These are phyloP conservation scores for Saturnispora zaruensis DNA, from an alignment of 805 yeast species.

Conservation along the genomic window DNA sequence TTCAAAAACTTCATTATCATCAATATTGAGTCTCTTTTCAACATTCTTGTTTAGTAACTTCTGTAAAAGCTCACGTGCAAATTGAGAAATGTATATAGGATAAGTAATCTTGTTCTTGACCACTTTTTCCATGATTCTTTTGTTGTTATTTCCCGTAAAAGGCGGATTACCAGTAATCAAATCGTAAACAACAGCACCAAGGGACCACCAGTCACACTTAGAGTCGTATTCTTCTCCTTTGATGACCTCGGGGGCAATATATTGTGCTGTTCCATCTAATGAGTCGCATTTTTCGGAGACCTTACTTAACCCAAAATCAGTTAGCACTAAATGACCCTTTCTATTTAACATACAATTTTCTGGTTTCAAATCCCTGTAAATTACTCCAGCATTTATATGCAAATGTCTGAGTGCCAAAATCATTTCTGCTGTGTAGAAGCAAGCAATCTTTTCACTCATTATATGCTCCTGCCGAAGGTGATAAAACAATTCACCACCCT, in stretches of 20 bases:
- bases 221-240: constrained; percentile 70
- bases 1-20: constrained; percentile 36
- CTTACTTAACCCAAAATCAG: constrained; percentile 78
- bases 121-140: constrained; percentile 67
- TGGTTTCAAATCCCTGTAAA: constrained; percentile 82
- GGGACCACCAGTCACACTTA: constrained; percentile 86
- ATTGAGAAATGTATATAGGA: constrained; percentile 71
- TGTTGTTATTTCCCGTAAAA: constrained; percentile 74
- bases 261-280: constrained; percentile 70
- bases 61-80: constrained; percentile 67
- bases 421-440: constrained; percentile 75
- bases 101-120: constrained; percentile 54
- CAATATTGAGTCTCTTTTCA: constrained; percentile 51
- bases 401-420: constrained; percentile 68
- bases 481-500: constrained; percentile 79
- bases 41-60: constrained; percentile 66
- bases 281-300: constrained; percentile 40
- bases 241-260: constrained; percentile 85
- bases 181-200: constrained; percentile 76
- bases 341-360: constrained; percentile 77
- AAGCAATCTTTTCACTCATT: constrained; percentile 54
- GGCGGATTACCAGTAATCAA: constrained; percentile 84
- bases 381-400: constrained; percentile 64
- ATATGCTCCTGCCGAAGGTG: constrained; percentile 44
- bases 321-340: constrained; percentile 71